Conservation (phyloP, 1,284 basidiomycete species). For the Cutaneotrichosporon daszewskae region DNA sequence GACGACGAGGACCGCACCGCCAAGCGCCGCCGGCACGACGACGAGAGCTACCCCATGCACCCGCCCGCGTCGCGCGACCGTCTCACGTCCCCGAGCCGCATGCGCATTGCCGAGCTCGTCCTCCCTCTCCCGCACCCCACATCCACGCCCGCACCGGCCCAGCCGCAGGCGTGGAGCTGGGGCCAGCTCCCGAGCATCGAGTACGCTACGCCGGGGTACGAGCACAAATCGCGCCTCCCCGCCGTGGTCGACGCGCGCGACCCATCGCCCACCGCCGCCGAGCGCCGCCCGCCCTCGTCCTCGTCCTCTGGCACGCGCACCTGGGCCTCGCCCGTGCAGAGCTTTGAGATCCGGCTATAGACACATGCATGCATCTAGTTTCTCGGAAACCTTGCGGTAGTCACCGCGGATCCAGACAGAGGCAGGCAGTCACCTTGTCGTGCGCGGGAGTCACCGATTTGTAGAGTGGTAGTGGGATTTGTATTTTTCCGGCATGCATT, state of each 20-base stretch:
- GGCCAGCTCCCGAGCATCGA: constrained; percentile 1
- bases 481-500: background rate
- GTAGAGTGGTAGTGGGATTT: background rate
- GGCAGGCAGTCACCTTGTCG: no score
- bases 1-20: constrained; percentile 5
- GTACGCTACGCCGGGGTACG: constrained; percentile 3
- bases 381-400: background rate
- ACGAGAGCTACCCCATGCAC: no score
- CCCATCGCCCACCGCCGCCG: constrained; percentile 1
- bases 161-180: no score
- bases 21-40: constrained; percentile 14
- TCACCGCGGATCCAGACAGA: no score
- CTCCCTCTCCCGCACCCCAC: constrained; percentile 12
- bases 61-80: constrained; percentile 1
- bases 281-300: constrained; percentile 8
- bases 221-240: constrained; percentile 6
- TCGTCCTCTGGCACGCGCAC: constrained; percentile 5
- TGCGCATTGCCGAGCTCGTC: constrained; percentile 16
- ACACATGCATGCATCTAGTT: background rate
- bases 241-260: constrained; percentile 7
- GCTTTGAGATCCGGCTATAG: constrained; percentile 11
- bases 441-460: background rate
- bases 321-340: constrained; percentile 10
- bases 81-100: constrained; percentile 13
- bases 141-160: no score